Conservation (phyloP, 495 filamentous ascomycete species). For the Talaromyces ruber region DNA sequence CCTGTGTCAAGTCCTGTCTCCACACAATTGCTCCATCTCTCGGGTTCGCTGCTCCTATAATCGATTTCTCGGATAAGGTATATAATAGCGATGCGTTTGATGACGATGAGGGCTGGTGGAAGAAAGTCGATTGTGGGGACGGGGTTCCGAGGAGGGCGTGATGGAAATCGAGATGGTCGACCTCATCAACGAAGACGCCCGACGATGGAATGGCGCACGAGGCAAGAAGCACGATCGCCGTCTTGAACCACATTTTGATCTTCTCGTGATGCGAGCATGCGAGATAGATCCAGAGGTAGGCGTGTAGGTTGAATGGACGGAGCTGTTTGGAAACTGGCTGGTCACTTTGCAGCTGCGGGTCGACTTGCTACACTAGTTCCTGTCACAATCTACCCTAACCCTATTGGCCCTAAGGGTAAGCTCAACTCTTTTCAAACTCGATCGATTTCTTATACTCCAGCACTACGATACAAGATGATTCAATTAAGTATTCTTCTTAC, state of each 20-base stretch:
- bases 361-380: background rate
- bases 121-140: slow-evolving; percentile 78
- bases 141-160: slow-evolving; percentile 79
- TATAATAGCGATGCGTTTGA: slow-evolving; percentile 88
- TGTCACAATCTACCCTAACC: background rate
- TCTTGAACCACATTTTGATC: slow-evolving; percentile 37
- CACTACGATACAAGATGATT: background rate
- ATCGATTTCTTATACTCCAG: background rate
- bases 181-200: slow-evolving; percentile 85
- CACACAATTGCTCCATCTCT: slow-evolving; percentile 76
- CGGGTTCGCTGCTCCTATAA: slow-evolving; percentile 85
- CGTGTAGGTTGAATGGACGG: background rate
- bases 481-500: background rate
- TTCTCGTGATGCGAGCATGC: slow-evolving; percentile 22
- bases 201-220: slow-evolving; percentile 29
- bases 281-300: slow-evolving; percentile 9
- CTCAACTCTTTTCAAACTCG: background rate
- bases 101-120: slow-evolving; percentile 72
- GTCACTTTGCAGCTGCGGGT: slow-evolving; percentile 33
- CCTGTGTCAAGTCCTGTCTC: slow-evolving; percentile 61
- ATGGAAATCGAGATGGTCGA: slow-evolving; percentile 89
- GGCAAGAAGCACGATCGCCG: slow-evolving; percentile 28
- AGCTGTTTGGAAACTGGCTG: slow-evolving; percentile 42
- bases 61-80: slow-evolving; percentile 71
- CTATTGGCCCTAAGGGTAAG: background rate